phyloP scores from a whole-genome alignment of 768 basidiomycete species.

The Dentipellis sp. region DNA sequence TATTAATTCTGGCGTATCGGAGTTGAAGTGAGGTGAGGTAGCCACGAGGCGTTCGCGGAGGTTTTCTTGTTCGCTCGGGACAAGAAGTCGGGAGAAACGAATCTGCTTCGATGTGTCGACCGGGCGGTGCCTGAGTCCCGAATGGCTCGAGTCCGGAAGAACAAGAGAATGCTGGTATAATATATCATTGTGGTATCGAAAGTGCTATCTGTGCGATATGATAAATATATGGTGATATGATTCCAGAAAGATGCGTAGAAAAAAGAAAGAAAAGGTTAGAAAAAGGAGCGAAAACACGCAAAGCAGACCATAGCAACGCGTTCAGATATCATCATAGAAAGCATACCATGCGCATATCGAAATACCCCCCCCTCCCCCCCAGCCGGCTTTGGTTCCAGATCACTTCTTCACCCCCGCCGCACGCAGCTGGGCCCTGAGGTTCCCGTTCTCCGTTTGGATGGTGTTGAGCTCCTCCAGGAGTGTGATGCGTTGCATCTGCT shows the following conservation, averaged over 20 bases:
- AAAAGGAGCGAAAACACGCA: background rate
- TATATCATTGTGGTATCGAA: constrained; percentile 1
- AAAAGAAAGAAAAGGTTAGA: background rate
- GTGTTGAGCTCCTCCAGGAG: constrained; percentile 84
- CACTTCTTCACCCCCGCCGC: constrained; percentile 37
- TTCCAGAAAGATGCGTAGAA: background rate
- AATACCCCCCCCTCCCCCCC: background rate
- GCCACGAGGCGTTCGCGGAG: too few species aligned
- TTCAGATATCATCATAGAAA: background rate
- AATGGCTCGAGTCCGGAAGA: background rate
- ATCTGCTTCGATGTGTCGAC: too few species aligned
- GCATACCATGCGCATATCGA: background rate
- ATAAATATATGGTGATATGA: background rate
- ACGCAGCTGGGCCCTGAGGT: constrained; percentile 61
- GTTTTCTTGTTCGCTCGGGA: too few species aligned
- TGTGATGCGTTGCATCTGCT: constrained; percentile 75
- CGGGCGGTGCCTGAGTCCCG: too few species aligned
- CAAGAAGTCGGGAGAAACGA: too few species aligned
- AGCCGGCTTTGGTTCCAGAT: background rate
- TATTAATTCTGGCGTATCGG: too few species aligned
- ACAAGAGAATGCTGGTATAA: background rate
- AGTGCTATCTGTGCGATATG: background rate
- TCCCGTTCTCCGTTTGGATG: constrained; percentile 72
- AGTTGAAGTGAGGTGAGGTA: too few species aligned
- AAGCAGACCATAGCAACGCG: background rate